These are phyloP conservation scores for Nicotiana undulata DNA, from an alignment of 257 asterid genomes.

Conservation along the genomic window DNA sequence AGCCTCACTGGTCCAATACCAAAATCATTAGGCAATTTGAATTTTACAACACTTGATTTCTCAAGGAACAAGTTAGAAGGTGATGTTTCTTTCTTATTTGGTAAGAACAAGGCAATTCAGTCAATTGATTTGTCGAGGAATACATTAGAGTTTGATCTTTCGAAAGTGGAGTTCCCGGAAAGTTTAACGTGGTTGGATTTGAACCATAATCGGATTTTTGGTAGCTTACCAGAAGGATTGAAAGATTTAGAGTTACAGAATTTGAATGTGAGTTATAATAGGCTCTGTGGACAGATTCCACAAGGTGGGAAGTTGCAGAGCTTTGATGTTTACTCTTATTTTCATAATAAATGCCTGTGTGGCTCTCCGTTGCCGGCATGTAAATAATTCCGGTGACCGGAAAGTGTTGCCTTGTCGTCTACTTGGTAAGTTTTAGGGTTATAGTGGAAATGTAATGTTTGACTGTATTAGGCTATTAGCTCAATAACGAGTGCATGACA, in stretches of 20 bases:
- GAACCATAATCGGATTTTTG: constrained; percentile 38
- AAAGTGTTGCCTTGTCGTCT: background rate
- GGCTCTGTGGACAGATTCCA: constrained; percentile 54
- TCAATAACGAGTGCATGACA: background rate
- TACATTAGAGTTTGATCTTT: constrained; percentile 33
- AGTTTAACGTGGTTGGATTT: constrained; percentile 25
- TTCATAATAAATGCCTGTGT: constrained; percentile 45
- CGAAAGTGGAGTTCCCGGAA: constrained; percentile 28
- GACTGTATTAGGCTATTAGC: background rate
- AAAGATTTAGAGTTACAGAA: background rate
- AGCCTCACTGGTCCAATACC: constrained; percentile 36
- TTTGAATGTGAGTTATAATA: constrained; percentile 39
- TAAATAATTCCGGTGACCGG: background rate
- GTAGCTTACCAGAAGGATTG: constrained; percentile 39
- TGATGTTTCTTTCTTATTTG: constrained; percentile 42
- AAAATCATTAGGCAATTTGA: constrained; percentile 7
- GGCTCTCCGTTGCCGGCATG: constrained; percentile 51
- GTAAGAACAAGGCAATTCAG: constrained; percentile 23
- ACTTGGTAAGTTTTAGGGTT: background rate
- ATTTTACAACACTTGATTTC: constrained; percentile 23
- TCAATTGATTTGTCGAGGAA: constrained; percentile 29
- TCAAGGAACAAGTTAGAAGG: constrained; percentile 38
- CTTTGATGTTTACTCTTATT: constrained; percentile 18
- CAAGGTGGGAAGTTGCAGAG: constrained; percentile 35
- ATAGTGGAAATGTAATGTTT: background rate